Base-by-base conservation (phyloP, 805 yeast species). In the Lachancea lanzarotensis region DNA sequence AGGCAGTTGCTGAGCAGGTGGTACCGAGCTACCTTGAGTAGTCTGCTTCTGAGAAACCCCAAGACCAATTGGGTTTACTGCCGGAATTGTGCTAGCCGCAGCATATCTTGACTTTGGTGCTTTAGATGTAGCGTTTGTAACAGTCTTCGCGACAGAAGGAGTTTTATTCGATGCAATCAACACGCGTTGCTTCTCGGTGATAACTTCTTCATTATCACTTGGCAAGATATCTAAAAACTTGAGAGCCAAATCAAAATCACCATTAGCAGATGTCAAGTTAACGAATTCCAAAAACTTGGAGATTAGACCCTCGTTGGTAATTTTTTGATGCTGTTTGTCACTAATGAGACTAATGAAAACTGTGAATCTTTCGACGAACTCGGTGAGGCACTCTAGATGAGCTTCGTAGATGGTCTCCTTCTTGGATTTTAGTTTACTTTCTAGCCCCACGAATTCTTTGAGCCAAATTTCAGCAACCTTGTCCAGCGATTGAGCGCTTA, bases 391-490 rank as follows among this genome's bases (percentile, higher is more conserved):
- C 53, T 78, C 84, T 53, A 84, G 80, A 57, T 88, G 88, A 18
- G 96, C 95, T 52, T 84, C 93, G 45, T 84, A 82, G 1, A 87
- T 79, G 2, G 95, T 76, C 10, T 61, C 61, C 34, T 65, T 66
- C 27, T 65, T 63, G n/a, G 63, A 47, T 34, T 59, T 56, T 32
- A 69, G 62, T 32, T 70, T 63, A 9, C 68, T 65, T 51, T 78
- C 82, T 25, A 68, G 57, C 1, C 69, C 58, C 39, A 73, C 66
- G 56, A 84, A 69, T 64, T 93, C 98, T 22, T 78, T 70, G 42
- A 86, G 74, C 99, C 99, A 93, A 51, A 93, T 76, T 11, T 70
- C 63, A 3, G 95, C 78, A 38, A 88, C 81, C 57, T 82, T 84
- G 50, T 84, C 95, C 42, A 89, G 71, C 3, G 93, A 81, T 36